Conservation (phyloP, 768 basidiomycete genomes). For the Pisolithus sp. region DNA sequence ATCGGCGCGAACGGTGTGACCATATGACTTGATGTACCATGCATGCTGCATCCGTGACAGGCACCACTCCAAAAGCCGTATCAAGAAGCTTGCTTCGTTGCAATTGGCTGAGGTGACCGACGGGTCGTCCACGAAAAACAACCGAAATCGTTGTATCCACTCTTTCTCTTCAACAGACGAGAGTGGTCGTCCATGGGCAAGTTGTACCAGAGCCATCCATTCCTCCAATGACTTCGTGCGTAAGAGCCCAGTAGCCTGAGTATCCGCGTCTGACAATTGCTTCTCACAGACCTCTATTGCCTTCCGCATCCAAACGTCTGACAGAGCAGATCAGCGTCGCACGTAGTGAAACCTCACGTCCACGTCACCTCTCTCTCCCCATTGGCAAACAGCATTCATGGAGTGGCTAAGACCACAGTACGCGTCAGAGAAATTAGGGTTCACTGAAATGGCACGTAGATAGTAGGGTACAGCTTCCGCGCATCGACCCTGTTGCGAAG, state of each 20-base stretch:
- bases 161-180: conserved; percentile 15
- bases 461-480: conserved; percentile 43
- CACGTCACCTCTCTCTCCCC: conserved; percentile 31
- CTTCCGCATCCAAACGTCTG: conserved; percentile 31
- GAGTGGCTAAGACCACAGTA: conserved; percentile 43
- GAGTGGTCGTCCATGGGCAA: conserved; percentile 22
- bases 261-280: conserved; percentile 29
- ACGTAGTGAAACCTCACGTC: conserved; percentile 7
- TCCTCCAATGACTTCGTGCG: conserved; percentile 21
- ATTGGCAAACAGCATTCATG: conserved; percentile 42
- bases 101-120: conserved; percentile 13
- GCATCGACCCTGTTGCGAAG: conserved; percentile 29
- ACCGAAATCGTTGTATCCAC: conserved; percentile 28
- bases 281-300: conserved; percentile 31
- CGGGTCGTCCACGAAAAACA: conserved; percentile 22
- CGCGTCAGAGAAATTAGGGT: conserved; percentile 41
- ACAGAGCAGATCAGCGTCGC: conserved; percentile 4
- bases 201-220: conserved; percentile 34
- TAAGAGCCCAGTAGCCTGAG: conserved; percentile 27
- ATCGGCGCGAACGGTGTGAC: conserved; percentile 19
- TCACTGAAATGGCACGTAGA: conserved; percentile 34
- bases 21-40: conserved; percentile 36
- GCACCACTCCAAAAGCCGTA: conserved; percentile 40
- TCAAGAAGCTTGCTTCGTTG: conserved; percentile 39
- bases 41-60: conserved; percentile 36